Conservation (phyloP, 148 eudicot species). For the Tetragonia tetragonoides region DNA sequence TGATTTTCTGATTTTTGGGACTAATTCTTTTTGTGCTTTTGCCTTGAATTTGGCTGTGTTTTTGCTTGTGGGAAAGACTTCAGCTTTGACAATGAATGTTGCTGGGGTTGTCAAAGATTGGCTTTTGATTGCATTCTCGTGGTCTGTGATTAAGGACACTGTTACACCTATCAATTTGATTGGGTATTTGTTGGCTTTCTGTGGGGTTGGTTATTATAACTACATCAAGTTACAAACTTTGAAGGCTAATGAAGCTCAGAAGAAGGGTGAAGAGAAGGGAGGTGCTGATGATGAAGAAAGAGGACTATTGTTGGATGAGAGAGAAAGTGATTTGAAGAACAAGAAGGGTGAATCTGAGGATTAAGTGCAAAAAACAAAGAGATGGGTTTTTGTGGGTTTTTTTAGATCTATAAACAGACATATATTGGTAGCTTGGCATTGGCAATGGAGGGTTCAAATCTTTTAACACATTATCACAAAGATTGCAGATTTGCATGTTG, state of each 20-base stretch:
- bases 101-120: slow-evolving; percentile 76
- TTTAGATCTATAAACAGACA: not conserved
- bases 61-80: slow-evolving; percentile 63
- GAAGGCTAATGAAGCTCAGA: slow-evolving; percentile 59
- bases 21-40: slow-evolving; percentile 55
- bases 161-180: slow-evolving; percentile 52
- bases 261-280: slow-evolving; percentile 29
- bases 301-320: slow-evolving; percentile 36
- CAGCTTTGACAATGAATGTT: slow-evolving; percentile 71
- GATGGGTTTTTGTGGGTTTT: not conserved
- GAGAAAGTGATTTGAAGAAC: slow-evolving; percentile 20
- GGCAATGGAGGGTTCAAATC: not conserved
- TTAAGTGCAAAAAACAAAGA: not conserved
- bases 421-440: not conserved
- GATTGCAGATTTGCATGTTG: slow-evolving; percentile 12
- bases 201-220: slow-evolving; percentile 60
- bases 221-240: slow-evolving; percentile 49
- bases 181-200: slow-evolving; percentile 57
- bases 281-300: slow-evolving; percentile 33
- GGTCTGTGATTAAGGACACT: slow-evolving; percentile 70
- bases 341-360: slow-evolving; percentile 19
- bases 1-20: slow-evolving; percentile 50
- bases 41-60: slow-evolving; percentile 69
- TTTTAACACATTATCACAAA: not conserved
- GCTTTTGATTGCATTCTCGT: slow-evolving; percentile 58